Evolutionary conservation across 2,329 filamentous ascomycete species (phyloP).

Genomic region (Lojkania enalia): DNA sequence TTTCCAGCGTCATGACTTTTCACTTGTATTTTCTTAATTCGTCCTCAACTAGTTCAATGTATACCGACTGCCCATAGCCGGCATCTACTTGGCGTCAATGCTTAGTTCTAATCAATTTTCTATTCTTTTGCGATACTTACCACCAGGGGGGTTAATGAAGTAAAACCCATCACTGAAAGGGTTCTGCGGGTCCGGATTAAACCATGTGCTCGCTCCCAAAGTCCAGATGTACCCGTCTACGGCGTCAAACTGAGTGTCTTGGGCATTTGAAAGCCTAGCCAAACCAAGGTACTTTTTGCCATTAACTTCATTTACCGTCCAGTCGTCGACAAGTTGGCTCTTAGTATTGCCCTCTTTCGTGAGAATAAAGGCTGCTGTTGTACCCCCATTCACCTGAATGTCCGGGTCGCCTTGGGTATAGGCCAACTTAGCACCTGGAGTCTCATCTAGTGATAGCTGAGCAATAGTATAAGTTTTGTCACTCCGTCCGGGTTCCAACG

Average conservation of each 20-base stretch:
- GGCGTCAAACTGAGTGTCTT: too few species aligned
- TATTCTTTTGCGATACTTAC: background rate
- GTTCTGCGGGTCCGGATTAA: background rate
- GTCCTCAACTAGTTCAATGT: too few species aligned
- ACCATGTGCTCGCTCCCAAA: constrained; percentile 4
- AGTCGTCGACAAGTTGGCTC: constrained; percentile 6
- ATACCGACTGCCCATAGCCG: too few species aligned
- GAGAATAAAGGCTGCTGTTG: constrained; percentile 5
- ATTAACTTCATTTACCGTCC: constrained; percentile 6
- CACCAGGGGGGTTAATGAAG: constrained; percentile 1
- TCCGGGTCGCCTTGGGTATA: constrained; percentile 5
- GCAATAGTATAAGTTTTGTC: constrained; percentile 1
- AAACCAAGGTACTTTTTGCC: constrained; percentile 1
- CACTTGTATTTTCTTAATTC: too few species aligned
- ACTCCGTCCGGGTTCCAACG: constrained; percentile 1
- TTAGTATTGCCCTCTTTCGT: constrained; percentile 1
- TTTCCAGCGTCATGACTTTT: too few species aligned
- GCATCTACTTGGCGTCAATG: too few species aligned
- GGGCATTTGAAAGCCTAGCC: background rate
- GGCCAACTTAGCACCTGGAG: constrained; percentile 2
- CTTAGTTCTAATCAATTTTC: too few species aligned
- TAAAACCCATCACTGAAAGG: constrained; percentile 9
- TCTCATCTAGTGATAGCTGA: background rate
- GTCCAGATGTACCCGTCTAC: constrained; percentile 3
- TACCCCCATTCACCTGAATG: constrained; percentile 2